Conservation (phyloP, 495 filamentous ascomycete species). For the Lophium mytilinum region DNA sequence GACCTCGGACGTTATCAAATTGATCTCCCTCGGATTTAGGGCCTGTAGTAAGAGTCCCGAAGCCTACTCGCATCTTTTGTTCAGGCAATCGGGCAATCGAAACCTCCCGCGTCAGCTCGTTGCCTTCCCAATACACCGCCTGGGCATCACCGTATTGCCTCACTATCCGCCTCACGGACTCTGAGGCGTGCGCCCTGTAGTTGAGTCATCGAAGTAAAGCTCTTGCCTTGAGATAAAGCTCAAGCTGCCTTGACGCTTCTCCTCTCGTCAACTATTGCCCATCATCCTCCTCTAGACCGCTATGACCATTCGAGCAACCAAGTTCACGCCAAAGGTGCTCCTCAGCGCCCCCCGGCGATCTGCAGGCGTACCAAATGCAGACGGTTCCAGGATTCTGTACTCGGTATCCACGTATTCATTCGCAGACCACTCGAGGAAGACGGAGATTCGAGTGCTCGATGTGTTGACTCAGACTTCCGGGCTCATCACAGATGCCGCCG, state of each 20-base stretch:
- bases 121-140: no score
- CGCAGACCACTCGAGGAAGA: slow-evolving; percentile 62
- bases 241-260: background rate
- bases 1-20: no score
- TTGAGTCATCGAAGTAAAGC: no score
- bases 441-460: slow-evolving; percentile 68
- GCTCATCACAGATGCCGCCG: slow-evolving; percentile 54
- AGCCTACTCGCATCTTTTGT: no score
- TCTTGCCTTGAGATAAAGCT: no score
- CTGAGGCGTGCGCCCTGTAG: no score
- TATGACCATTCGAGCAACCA: slow-evolving; percentile 32
- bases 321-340: slow-evolving; percentile 50
- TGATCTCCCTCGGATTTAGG: no score
- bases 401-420: slow-evolving; percentile 78
- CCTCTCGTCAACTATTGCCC: background rate
- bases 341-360: slow-evolving; percentile 78
- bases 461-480: slow-evolving; percentile 58
- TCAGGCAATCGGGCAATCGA: no score
- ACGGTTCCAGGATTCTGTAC: slow-evolving; percentile 62
- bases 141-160: no score
- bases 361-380: slow-evolving; percentile 62
- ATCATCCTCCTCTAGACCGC: background rate
- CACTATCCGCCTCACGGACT: no score
- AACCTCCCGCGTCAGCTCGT: no score
- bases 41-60: no score